phyloP scores from a whole-genome alignment of 78 protist genomes.

The Chrysochromulina tobinii region DNA sequence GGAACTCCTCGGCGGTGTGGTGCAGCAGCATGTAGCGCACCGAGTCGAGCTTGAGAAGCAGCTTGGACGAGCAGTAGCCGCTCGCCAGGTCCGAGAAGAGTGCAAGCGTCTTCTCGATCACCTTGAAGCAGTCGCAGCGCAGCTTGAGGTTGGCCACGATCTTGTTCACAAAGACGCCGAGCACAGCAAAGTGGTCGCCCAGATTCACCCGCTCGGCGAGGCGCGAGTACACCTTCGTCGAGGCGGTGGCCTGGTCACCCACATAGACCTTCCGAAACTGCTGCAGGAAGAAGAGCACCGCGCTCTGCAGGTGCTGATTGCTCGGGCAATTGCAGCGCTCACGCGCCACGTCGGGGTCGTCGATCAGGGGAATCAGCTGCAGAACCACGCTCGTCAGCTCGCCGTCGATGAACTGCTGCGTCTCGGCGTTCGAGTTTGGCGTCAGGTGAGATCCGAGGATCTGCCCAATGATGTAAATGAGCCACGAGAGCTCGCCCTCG shows the following conservation, averaged over 20 bases:
- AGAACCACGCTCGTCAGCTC: neutral
- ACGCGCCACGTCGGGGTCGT: neutral
- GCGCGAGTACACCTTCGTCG: neutral
- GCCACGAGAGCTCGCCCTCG: constrained; percentile 45
- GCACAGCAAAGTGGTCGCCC: constrained; percentile 11
- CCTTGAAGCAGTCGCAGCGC: neutral
- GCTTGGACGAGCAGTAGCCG: neutral
- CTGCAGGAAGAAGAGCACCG: constrained; percentile 29
- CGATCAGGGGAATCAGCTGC: neutral
- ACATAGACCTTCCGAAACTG: constrained; percentile 45
- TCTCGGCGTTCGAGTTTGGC: neutral
- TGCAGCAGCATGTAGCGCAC: neutral
- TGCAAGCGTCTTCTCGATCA: neutral
- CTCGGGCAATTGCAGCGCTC: neutral
- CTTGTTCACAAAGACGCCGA: neutral
- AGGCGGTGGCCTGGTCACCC: constrained; percentile 34
- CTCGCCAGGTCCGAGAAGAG: neutral
- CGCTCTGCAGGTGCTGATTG: constrained; percentile 22
- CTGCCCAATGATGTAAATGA: constrained; percentile 25
- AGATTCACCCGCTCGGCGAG: neutral
- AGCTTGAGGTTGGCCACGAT: neutral
- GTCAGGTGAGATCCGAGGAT: constrained; percentile 33
- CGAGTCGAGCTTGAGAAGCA: neutral
- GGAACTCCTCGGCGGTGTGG: constrained; percentile 14
- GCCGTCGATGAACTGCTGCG: neutral